These are phyloP conservation scores for Meyerozyma elateridarum DNA, from an alignment of 1,139 yeast species.

Conservation along the genomic window DNA sequence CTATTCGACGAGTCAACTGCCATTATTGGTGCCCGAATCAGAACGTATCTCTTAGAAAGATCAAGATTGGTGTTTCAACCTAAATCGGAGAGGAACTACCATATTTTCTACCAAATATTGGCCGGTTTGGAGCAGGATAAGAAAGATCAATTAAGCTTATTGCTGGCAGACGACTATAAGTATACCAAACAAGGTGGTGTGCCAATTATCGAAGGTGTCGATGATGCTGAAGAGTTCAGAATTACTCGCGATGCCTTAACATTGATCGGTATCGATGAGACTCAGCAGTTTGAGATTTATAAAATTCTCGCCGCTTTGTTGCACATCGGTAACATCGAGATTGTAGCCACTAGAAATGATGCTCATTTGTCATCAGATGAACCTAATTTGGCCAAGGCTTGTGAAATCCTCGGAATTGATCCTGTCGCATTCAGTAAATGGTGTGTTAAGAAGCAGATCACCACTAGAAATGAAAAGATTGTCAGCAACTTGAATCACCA, in stretches of 20 bases:
- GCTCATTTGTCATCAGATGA: conserved; percentile 83
- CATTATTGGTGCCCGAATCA: conserved; percentile 89
- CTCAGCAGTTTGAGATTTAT: conserved; percentile 66
- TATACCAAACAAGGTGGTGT: conserved; percentile 91
- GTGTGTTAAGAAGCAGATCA: conserved; percentile 89
- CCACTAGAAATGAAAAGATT: conserved; percentile 90
- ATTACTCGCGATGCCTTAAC: conserved; percentile 72
- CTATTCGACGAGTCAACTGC: conserved; percentile 68
- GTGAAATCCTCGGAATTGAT: conserved; percentile 81
- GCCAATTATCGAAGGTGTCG: conserved; percentile 67
- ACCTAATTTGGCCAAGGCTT: conserved; percentile 76
- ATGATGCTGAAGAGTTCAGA: conserved; percentile 73
- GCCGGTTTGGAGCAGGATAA: conserved; percentile 67
- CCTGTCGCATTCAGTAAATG: conserved; percentile 76
- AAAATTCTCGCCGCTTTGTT: conserved; percentile 81
- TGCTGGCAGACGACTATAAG: conserved; percentile 62
- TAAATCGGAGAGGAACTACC: conserved; percentile 82
- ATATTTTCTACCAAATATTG: conserved; percentile 87
- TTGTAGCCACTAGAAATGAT: conserved; percentile 80
- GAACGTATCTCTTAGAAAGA: conserved; percentile 89
- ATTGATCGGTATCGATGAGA: conserved; percentile 67
- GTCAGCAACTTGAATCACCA: conserved; percentile 76
- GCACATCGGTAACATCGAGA: conserved; percentile 90
- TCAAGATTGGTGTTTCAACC: conserved; percentile 96
- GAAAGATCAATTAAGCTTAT: conserved; percentile 56